These are phyloP conservation scores for Saccharomycopsis amapae DNA, from an alignment of 805 yeast genomes.

Conservation along the genomic window DNA sequence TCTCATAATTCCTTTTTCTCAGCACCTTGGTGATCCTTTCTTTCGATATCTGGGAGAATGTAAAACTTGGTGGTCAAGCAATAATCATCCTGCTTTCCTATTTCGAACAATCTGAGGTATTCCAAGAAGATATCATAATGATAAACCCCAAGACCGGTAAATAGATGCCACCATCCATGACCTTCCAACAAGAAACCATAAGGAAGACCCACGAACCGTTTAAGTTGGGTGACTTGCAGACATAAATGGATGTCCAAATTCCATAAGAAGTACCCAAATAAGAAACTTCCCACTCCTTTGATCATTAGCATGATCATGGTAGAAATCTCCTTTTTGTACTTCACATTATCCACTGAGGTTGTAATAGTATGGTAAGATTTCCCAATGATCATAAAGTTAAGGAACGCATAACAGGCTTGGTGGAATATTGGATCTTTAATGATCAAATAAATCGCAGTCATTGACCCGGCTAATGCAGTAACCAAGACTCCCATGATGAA, in stretches of 20 bases:
- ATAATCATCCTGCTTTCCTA: constrained; percentile 47
- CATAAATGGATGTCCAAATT: constrained; percentile 83
- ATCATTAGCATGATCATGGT: constrained; percentile 50
- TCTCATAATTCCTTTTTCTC: too few relatives aligned
- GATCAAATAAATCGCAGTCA: constrained; percentile 67
- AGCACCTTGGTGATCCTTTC: neutral
- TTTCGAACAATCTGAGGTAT: constrained; percentile 61
- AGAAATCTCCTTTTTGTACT: constrained; percentile 15
- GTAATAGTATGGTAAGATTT: constrained; percentile 48
- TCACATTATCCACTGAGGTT: constrained; percentile 3
- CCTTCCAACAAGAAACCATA: constrained; percentile 81
- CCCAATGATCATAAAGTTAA: constrained; percentile 67
- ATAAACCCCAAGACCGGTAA: constrained; percentile 84
- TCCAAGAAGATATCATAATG: constrained; percentile 75
- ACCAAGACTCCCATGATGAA: constrained; percentile 8
- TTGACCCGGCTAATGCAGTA: constrained; percentile 36
- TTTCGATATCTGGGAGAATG: constrained; percentile 11
- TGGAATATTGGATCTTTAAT: constrained; percentile 82
- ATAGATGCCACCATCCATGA: constrained; percentile 97
- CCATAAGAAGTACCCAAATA: constrained; percentile 79
- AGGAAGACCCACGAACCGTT: constrained; percentile 58
- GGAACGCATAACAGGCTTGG: constrained; percentile 73
- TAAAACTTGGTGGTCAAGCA: constrained; percentile 12
- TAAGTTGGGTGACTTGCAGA: constrained; percentile 19
- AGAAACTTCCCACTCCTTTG: constrained; percentile 55